These are phyloP conservation scores for Phytophthora nicotianae DNA, from an alignment of 352 stramenopile genomes.

Conservation along the genomic window DNA sequence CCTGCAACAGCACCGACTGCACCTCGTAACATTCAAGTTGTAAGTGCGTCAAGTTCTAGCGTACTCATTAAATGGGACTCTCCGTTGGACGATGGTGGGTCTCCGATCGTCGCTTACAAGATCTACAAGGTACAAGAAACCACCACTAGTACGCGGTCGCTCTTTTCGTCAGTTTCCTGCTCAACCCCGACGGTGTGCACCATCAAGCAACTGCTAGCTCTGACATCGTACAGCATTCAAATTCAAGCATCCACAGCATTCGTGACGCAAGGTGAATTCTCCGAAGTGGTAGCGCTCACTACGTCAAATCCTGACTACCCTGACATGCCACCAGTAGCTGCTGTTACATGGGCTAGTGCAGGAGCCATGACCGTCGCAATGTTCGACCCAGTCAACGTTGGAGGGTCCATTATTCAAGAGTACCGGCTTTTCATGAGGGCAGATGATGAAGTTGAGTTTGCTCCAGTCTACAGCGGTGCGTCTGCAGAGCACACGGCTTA, in stretches of 20 bases:
- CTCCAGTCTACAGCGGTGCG: constrained; percentile 33
- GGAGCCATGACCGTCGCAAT: constrained; percentile 61
- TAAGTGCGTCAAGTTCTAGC: constrained; percentile 44
- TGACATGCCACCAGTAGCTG: constrained; percentile 39
- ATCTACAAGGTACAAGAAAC: constrained; percentile 40
- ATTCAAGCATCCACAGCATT: constrained; percentile 40
- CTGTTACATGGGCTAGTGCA: constrained; percentile 43
- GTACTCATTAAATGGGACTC: constrained; percentile 51
- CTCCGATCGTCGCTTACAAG: constrained; percentile 50
- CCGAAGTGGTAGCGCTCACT: constrained; percentile 18
- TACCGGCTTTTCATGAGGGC: constrained; percentile 49
- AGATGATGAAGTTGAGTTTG: constrained; percentile 28
- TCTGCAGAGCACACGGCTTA: constrained; percentile 37
- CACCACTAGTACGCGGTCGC: not conserved
- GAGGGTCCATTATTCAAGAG: constrained; percentile 44
- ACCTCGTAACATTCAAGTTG: constrained; percentile 37
- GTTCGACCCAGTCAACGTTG: constrained; percentile 53
- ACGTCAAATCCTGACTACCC: constrained; percentile 52
- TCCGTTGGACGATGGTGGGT: constrained; percentile 55
- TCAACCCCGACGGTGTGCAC: constrained; percentile 39
- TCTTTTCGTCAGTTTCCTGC: constrained; percentile 38
- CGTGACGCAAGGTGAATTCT: constrained; percentile 37
- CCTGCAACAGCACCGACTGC: constrained; percentile 30
- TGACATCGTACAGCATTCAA: constrained; percentile 52
- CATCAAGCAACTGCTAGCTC: constrained; percentile 42